phyloP scores from a whole-genome alignment of 2,329 filamentous ascomycete genomes.

The Trichoderma koningii region DNA sequence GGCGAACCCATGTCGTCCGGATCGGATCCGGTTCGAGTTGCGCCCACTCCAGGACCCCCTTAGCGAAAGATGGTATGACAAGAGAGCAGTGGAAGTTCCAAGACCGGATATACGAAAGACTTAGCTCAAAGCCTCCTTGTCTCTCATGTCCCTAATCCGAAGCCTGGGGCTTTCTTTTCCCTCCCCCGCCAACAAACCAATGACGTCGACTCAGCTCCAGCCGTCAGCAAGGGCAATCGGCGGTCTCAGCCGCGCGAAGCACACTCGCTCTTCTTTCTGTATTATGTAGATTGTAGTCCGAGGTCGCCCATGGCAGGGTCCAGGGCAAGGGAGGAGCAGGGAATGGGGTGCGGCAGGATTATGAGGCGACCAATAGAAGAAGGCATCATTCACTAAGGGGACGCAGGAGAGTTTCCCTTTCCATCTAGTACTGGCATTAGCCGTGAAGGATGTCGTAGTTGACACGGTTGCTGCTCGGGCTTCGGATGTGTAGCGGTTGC shows the following conservation, averaged over 20 bases:
- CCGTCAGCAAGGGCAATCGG: neutral
- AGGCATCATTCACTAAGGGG: slow-evolving; percentile 4
- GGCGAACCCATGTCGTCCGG: neutral
- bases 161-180: neutral
- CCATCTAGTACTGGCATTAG: neutral
- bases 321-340: slow-evolving; percentile 1
- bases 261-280: neutral
- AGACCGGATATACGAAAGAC: no score
- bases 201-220: neutral
- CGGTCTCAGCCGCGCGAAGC: slow-evolving; percentile 12
- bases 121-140: slow-evolving; percentile 4
- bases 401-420: slow-evolving; percentile 14
- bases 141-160: neutral
- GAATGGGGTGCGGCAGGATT: neutral
- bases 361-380: slow-evolving; percentile 6
- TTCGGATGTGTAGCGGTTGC: neutral
- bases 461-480: no score
- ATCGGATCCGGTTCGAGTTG: neutral
- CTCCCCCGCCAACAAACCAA: neutral
- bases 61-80: no score
- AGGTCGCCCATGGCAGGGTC: neutral
- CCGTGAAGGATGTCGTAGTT: neutral
- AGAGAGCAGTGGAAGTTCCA: no score
- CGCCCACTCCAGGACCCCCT: no score
- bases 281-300: slow-evolving; percentile 12